These are phyloP conservation scores for Coffea humblotiana DNA, from an alignment of 305 asterid genomes.

Conservation along the genomic window DNA sequence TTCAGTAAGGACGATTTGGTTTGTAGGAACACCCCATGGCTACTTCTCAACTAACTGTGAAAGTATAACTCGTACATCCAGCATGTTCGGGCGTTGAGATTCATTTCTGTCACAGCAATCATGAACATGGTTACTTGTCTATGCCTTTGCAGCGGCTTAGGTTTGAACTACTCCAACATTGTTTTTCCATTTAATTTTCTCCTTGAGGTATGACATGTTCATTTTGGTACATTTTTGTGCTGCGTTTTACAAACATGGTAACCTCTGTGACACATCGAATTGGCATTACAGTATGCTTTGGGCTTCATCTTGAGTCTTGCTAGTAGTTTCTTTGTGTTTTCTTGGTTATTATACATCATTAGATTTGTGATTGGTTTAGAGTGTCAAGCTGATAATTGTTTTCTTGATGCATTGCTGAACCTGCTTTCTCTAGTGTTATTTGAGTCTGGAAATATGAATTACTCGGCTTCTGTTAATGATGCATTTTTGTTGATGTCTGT, in stretches of 20 bases:
- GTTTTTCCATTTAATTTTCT: not conserved
- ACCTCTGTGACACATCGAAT: not conserved
- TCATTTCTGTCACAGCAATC: too few species aligned
- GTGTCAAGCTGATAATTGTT: not conserved
- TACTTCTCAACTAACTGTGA: too few species aligned
- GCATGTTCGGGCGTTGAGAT: too few species aligned
- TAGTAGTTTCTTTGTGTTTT: not conserved
- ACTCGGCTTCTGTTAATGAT: not conserved
- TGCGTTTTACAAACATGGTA: too few species aligned
- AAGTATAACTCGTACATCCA: too few species aligned
- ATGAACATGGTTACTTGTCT: too few species aligned
- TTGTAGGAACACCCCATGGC: too few species aligned
- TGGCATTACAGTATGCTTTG: too few species aligned
- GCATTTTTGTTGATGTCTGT: not conserved
- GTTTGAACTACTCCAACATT: not conserved
- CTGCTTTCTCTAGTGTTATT: too few species aligned
- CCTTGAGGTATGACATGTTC: slow-evolving; percentile 1
- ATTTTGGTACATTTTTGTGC: not conserved
- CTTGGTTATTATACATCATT: not conserved
- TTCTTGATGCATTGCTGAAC: not conserved
- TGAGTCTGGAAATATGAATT: not conserved
- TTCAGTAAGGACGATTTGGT: too few species aligned
- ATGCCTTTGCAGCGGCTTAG: not conserved
- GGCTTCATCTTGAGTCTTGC: not conserved
- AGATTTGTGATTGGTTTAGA: not conserved